A percentile compares a stretch with the other conserved stretches of the same genome.
phyloP scores from a whole-genome alignment of 352 stramenopile genomes.

The Phytopythium litorale region DNA sequence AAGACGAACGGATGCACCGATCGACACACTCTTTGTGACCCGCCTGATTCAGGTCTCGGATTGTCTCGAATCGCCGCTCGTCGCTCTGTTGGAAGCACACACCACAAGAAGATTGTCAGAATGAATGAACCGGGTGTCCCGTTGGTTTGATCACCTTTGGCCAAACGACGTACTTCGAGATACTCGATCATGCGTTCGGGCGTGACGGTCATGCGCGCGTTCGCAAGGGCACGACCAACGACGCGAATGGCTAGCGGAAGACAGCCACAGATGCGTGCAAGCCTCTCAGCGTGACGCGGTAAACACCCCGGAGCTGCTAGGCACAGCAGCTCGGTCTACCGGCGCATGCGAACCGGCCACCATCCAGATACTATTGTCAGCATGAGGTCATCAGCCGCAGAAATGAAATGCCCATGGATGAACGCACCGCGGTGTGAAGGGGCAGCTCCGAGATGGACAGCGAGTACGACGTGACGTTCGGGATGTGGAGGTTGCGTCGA shows the following conservation, averaged over 20 bases:
- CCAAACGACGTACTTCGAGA: slow-evolving; percentile 38
- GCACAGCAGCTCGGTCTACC: slow-evolving; percentile 64
- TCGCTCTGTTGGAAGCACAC: slow-evolving; percentile 31
- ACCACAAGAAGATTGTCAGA: neutral
- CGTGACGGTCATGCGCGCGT: slow-evolving; percentile 65
- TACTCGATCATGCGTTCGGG: slow-evolving; percentile 82
- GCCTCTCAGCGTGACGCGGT: slow-evolving; percentile 45
- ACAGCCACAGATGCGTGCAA: slow-evolving; percentile 73
- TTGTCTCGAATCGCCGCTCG: slow-evolving; percentile 67
- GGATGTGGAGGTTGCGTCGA: slow-evolving; percentile 64
- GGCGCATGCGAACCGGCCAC: neutral
- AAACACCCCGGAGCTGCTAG: slow-evolving; percentile 63
- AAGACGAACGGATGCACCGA: slow-evolving; percentile 77
- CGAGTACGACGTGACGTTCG: slow-evolving; percentile 76
- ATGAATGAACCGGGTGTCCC: too few species aligned
- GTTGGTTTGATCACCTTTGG: neutral
- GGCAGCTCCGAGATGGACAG: slow-evolving; percentile 71
- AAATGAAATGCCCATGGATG: neutral
- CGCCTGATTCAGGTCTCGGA: slow-evolving; percentile 70
- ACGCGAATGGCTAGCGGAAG: slow-evolving; percentile 81
- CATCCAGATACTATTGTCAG: neutral
- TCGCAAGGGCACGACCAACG: slow-evolving; percentile 68
- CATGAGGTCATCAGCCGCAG: neutral
- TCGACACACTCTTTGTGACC: slow-evolving; percentile 78
- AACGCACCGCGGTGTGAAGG: slow-evolving; percentile 54